Base-by-base conservation (phyloP, 768 basidiomycete species). In the Krasilnikovozyma curviuscula region DNA sequence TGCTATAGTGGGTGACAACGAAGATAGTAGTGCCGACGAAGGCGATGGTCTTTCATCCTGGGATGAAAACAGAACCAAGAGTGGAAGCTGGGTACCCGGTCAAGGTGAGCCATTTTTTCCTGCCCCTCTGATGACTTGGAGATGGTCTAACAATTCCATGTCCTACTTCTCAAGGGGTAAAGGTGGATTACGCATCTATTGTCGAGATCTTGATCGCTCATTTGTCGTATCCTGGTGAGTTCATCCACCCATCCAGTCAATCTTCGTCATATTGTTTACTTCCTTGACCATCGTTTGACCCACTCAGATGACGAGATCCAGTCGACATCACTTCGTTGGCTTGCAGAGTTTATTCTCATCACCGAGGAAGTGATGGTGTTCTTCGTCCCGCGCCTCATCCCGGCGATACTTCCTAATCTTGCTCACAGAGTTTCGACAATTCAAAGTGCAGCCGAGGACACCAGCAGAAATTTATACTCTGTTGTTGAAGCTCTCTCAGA, bases 171-270 rank as follows among this genome's bases (percentile, higher is more conserved):
- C n/a, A n/a, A n/a, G n/a, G n/a, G n/a, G 86, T 97, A 10, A 73
- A 71, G 48, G 78, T 98, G 50, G 82, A 97, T 62, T 86, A 88
- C 61, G 74, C 78, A 14, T 79, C 88, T 3, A 84, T 98, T 44
- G 77, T 95, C 31, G 86, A 95, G 59, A 97, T 91, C 54, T 67
- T 98, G 38, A 77, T 97, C 9, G 73, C 77, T 55, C 86, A 97
- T 57, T 67, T 95, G 28, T 71, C 71, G 32, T 81, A 83, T 50
- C 63, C 64, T 59, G 85, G 86, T 86, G 54, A 65, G 79, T 71
- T 29, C 6, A n/a, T n/a, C n/a, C n/a, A n/a, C n/a, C n/a, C n/a
- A n/a, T n/a, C n/a, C n/a, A n/a, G n/a, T n/a, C n/a, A n/a, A 19
- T 2, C n/a, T 34, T 21, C 29, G 7, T 27, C 23, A n/a, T 40